Evolutionary conservation across 257 asterid species (phyloP), one percentile per base, ranked within the genome.

Genomic region (Solanum pimpinellifolium): DNA sequence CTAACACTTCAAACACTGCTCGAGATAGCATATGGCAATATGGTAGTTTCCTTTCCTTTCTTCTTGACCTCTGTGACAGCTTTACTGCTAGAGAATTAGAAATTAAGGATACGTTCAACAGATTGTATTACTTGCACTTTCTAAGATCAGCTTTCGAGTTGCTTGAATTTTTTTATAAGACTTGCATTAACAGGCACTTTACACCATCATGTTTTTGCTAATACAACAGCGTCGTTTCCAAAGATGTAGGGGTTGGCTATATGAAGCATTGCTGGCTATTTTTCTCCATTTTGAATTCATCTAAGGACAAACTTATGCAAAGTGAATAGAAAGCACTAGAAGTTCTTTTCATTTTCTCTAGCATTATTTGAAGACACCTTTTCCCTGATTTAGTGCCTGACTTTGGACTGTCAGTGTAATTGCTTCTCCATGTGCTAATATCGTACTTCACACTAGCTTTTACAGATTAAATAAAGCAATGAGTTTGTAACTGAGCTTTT

Each of bases 21-120:
- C 93, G 88, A 85, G 88, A 86, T 87, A 92, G 93, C 92, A 42
- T 85, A 56, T 87, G 92, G 97, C 95, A 92, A 89, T 90, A 92
- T 65, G 84, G 98, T 96, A 83, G 74, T 44, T 85, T 70, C 47
- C 88, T 93, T 90, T 42, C 42, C 39, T 37, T 87, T 85, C 39
- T 13, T 86, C 83, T 83, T 41, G 84, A 80, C 83, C 33, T 83
- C 74, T 86, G 68, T 88, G 56, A 12, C 35, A 42, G 33, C 59
- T 76, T 76, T 60, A 42, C 35, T 76, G 37, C 83, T 76, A 76
- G 83, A 76, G 83, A 76, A 42, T 42, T 76, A 42, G 29, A 23
- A 42, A n/a, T n/a, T 41, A n/a, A 75, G 82, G 52, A 39, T 41
- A 7, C 21, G 35, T 41, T 75, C 83, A 75, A 23, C 83, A 41